Conservation (phyloP, 2,329 filamentous ascomycete genomes). For the Myriangium duriaei region DNA sequence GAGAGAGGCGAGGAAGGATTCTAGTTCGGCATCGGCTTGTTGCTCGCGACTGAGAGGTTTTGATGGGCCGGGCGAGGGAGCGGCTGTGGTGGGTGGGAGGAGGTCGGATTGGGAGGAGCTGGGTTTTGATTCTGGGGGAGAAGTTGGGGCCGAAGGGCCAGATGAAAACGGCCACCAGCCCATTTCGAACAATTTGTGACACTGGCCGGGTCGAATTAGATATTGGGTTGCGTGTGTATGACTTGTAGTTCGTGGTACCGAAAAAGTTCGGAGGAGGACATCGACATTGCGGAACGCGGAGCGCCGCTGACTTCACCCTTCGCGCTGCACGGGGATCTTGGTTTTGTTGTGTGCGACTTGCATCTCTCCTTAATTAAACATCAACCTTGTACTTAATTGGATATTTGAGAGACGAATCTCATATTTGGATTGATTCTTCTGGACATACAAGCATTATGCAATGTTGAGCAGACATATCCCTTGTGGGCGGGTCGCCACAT, state of each 20-base stretch:
- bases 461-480: constrained; percentile 8
- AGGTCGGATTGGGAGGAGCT: neutral
- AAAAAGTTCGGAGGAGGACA: neutral
- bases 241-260: neutral
- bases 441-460: constrained; percentile 1
- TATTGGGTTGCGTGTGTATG: neutral
- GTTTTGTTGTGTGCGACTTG: too few relatives aligned
- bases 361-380: too few relatives aligned
- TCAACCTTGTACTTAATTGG: too few relatives aligned
- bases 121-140: constrained; percentile 14
- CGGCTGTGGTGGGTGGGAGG: constrained; percentile 13
- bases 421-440: too few relatives aligned
- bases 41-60: constrained; percentile 28
- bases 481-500: constrained; percentile 1
- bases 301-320: neutral
- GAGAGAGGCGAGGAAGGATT: constrained; percentile 39
- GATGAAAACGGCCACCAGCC: constrained; percentile 16
- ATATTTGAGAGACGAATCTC: too few relatives aligned
- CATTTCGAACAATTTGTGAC: constrained; percentile 10
- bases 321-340: too few relatives aligned
- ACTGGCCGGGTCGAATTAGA: too few relatives aligned
- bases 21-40: constrained; percentile 42
- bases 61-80: neutral
- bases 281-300: neutral
- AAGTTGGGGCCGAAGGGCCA: constrained; percentile 18